These are phyloP conservation scores for Cynanchum wilfordii DNA, from an alignment of 257 asterid species.

Conservation along the genomic window DNA sequence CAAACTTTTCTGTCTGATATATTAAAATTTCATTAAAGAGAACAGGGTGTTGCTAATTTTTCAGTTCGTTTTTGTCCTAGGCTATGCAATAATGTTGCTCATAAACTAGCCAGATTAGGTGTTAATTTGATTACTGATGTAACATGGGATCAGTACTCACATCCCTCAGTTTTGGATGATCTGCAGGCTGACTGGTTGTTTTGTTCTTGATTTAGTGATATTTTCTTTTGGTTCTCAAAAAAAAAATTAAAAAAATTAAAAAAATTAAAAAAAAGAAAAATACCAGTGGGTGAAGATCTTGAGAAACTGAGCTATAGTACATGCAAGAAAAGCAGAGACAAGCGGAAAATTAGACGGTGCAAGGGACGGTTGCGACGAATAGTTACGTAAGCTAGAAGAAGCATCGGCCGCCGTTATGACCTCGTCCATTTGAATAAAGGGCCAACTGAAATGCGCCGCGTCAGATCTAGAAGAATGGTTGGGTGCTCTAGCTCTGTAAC, in stretches of 20 bases:
- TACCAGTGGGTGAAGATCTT: slow-evolving; percentile 90
- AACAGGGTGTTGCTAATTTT: no score
- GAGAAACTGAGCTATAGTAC: slow-evolving; percentile 89
- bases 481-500: not conserved
- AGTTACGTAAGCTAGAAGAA: slow-evolving; percentile 55
- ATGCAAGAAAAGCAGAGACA: slow-evolving; percentile 75
- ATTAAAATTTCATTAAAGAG: not conserved
- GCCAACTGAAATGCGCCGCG: not conserved
- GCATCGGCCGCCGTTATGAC: slow-evolving; percentile 67
- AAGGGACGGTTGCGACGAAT: slow-evolving; percentile 30
- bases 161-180: no score
- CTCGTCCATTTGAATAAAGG: slow-evolving; percentile 28
- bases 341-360: slow-evolving; percentile 66
- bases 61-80: no score
- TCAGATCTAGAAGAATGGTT: not conserved
- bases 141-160: no score
- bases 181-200: no score
- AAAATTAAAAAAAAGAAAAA: slow-evolving; percentile 14
- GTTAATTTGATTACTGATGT: no score
- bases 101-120: no score
- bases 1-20: not conserved
- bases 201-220: no score
- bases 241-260: no score
- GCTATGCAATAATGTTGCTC: no score
- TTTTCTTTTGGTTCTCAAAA: no score